Conservation (phyloP, 1,139 yeast species). For the Blastobotrys raffinosifermentans region DNA sequence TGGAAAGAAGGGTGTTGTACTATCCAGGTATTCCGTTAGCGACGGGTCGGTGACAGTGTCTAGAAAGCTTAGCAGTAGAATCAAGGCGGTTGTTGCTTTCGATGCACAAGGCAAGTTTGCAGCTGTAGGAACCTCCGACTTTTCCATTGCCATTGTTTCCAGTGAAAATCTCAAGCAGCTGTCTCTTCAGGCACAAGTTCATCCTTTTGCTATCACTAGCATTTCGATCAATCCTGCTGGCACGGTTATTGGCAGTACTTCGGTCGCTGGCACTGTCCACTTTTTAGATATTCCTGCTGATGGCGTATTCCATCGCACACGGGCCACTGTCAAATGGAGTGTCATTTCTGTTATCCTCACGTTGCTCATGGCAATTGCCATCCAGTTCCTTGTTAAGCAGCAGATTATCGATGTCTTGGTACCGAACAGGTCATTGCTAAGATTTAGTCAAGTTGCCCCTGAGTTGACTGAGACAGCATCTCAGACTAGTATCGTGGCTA, state of each 20-base stretch:
- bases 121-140: conserved; percentile 73
- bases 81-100: conserved; percentile 65
- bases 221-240: conserved; percentile 69
- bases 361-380: conserved; percentile 34
- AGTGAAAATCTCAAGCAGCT: conserved; percentile 47
- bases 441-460: too few relatives aligned
- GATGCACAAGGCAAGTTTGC: conserved; percentile 50
- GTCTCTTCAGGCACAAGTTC: conserved; percentile 54
- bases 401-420: conserved; percentile 39
- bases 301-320: conserved; percentile 38
- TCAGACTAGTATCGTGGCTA: too few relatives aligned
- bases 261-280: conserved; percentile 73
- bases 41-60: conserved; percentile 20
- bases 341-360: conserved; percentile 44
- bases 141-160: conserved; percentile 54
- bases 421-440: too few relatives aligned
- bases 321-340: conserved; percentile 43
- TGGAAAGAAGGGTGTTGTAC: conserved; percentile 29
- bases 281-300: conserved; percentile 54
- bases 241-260: conserved; percentile 61
- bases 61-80: conserved; percentile 28
- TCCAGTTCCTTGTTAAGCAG: conserved; percentile 38
- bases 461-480: too few relatives aligned
- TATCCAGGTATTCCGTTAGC: conserved; percentile 40
- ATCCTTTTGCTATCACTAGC: conserved; percentile 74